Conservation (phyloP, 805 yeast genomes). For the Saccharomyces paradoxus region DNA sequence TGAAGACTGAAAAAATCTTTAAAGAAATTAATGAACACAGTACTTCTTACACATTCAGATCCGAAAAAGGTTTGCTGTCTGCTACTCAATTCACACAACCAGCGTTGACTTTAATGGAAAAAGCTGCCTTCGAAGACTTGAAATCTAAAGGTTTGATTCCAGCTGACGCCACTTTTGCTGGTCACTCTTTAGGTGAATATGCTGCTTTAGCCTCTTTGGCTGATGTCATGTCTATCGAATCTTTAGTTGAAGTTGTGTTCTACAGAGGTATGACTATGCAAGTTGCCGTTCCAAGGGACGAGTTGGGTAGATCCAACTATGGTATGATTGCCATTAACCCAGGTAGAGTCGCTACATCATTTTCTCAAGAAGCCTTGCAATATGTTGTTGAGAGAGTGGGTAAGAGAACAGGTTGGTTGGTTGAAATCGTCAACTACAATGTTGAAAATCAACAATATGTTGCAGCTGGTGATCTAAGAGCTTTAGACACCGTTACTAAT, state of each 20-base stretch:
- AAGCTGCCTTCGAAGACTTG: constrained; percentile 97
- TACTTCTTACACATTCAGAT: constrained; percentile 77
- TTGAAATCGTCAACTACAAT: constrained; percentile 96
- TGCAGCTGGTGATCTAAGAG: constrained; percentile 97
- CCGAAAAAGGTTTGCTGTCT: constrained; percentile 90
- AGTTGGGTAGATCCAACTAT: constrained; percentile 89
- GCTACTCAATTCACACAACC: constrained; percentile 99
- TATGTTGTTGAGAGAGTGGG: constrained; percentile 88
- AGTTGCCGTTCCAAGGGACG: constrained; percentile 98
- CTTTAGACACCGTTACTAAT: constrained; percentile 83
- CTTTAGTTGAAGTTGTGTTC: constrained; percentile 93
- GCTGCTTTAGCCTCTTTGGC: constrained; percentile 96
- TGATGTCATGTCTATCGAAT: constrained; percentile 97
- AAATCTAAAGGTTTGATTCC: constrained; percentile 93
- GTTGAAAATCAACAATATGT: constrained; percentile 98
- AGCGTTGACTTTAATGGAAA: constrained; percentile 97
- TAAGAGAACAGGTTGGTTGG: constrained; percentile 79
- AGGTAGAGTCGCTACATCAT: constrained; percentile 78
- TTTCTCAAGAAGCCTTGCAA: constrained; percentile 87
- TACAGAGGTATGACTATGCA: constrained; percentile 99
- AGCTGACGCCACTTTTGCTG: constrained; percentile 89
- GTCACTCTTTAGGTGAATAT: constrained; percentile 98
- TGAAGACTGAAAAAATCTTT: constrained; percentile 90
- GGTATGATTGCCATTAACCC: constrained; percentile 99
- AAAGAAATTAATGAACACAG: constrained; percentile 79